Evolutionary conservation across 352 stramenopile species (phyloP), one percentile per base, ranked within the genome.

Genomic region (Blastocystis sp.): DNA sequence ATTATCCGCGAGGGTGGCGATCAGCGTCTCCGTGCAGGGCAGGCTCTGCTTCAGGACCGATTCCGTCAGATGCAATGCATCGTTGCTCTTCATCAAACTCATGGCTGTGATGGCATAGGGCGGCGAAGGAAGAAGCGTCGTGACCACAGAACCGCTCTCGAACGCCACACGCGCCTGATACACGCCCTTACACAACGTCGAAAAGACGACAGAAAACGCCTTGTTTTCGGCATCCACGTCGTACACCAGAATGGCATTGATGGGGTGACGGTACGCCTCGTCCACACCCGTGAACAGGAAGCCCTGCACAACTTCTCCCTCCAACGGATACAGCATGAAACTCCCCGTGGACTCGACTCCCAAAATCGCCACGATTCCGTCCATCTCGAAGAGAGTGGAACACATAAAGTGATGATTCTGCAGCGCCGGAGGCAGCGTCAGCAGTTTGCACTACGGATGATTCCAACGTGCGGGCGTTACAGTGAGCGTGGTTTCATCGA

Each of bases 291-390:
- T 10, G 24, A n/a, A 28, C 21, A 79, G 34, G 14, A 24, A 24
- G 9, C 69, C 62, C 10, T 21, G n/a, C 17, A 69, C 34, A 19
- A 38, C n/a, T 45, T 79, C 69, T 61, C 54, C 69, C 14, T 79
- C 69, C 11, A 64, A 4, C 10, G 69, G 63, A 52, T 34, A 17
- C 11, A 79, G 6, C 9, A 34, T 17, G 21, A 43, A 38, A 34
- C n/a, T 24, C 9, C 69, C 69, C 24, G 28, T 14, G 9, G 69
- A 17, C 14, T 11, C 40, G 6, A 79, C 43, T 24, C 19, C 69
- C 69, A 79, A 17, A 11, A 79, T 62, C 11, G 7, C 21, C 28
- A 61, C 19, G 1, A 38, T 24, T 42, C 34, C 62, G 7, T 7
- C 62, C 62, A 69, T n/a, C 62, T 69, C 62, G n/a, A 7, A 17